These are phyloP conservation scores for Lyophyllum atratum DNA, from an alignment of 768 basidiomycete species.

Conservation along the genomic window DNA sequence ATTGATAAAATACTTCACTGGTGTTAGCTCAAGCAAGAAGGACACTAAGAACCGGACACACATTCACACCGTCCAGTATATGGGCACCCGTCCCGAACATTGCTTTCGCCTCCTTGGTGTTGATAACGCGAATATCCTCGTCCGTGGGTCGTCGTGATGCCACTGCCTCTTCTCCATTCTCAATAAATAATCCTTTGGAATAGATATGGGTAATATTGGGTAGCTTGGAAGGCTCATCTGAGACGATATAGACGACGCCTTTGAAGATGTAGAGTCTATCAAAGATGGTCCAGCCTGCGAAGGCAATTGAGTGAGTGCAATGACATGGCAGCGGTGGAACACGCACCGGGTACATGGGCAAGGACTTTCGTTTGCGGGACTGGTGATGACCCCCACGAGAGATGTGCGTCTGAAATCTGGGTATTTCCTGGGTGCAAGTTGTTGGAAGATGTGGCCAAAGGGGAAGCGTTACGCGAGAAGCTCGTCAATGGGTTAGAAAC, in stretches of 20 bases:
- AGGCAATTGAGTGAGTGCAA: background rate
- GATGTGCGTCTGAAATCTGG: conserved; percentile 23
- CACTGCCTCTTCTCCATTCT: conserved; percentile 55
- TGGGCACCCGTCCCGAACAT: conserved; percentile 77
- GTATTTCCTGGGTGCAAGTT: conserved; percentile 8
- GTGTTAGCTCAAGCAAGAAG: background rate
- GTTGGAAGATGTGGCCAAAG: conserved; percentile 7
- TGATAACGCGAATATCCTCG: conserved; percentile 77
- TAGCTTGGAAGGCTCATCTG: conserved; percentile 64
- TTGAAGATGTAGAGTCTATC: conserved; percentile 82
- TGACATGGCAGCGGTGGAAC: background rate
- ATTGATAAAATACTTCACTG: conserved; percentile 72
- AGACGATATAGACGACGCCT: conserved; percentile 81
- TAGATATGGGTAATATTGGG: conserved; percentile 71
- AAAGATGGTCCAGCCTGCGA: conserved; percentile 86
- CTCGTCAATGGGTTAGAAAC: conserved; percentile 7
- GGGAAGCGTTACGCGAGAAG: conserved; percentile 2
- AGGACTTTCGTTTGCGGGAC: conserved; percentile 68
- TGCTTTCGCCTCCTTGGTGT: conserved; percentile 60
- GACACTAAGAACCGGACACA: conserved; percentile 27
- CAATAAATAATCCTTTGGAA: conserved; percentile 65
- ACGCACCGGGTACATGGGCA: conserved; percentile 74
- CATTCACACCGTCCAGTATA: conserved; percentile 77
- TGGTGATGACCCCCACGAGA: conserved; percentile 37
- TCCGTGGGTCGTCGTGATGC: conserved; percentile 70